Evolutionary conservation across 805 yeast genomes (phyloP).

Genomic region (Wickerhamomyces sydowiorum): DNA sequence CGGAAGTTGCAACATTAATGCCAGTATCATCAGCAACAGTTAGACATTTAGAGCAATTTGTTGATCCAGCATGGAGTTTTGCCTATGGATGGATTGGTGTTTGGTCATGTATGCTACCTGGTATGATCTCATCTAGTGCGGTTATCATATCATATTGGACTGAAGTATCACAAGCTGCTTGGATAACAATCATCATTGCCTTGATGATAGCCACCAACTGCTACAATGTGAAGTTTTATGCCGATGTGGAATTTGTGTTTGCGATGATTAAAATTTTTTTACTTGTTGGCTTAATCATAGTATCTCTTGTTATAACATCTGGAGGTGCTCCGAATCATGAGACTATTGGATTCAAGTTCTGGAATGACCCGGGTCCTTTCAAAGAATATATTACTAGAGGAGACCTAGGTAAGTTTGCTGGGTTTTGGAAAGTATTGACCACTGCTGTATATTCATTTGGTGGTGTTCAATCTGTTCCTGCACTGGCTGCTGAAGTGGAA

Average conservation of each 20-base stretch:
- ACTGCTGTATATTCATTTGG: conserved; percentile 59
- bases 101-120: conserved; percentile 36
- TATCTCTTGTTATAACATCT: conserved; percentile 48
- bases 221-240: conserved; percentile 36
- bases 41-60: conserved; percentile 31
- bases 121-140: conserved; percentile 42
- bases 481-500: conserved; percentile 48
- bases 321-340: conserved; percentile 52
- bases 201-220: conserved; percentile 30
- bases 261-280: conserved; percentile 51
- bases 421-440: conserved; percentile 52
- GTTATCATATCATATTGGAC: conserved; percentile 41
- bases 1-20: conserved; percentile 32
- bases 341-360: conserved; percentile 31
- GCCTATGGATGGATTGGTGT: conserved; percentile 40
- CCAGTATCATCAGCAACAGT: conserved; percentile 33
- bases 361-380: conserved; percentile 26
- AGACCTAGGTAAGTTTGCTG: conserved; percentile 51
- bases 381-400: conserved; percentile 26
- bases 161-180: conserved; percentile 36
- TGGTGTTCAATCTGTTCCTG: conserved; percentile 49
- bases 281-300: conserved; percentile 52
- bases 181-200: conserved; percentile 37
- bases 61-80: conserved; percentile 41
- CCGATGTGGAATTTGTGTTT: conserved; percentile 55